phyloP scores from a whole-genome alignment of 1,139 yeast genomes.

The Yamadazyma triangularis region DNA sequence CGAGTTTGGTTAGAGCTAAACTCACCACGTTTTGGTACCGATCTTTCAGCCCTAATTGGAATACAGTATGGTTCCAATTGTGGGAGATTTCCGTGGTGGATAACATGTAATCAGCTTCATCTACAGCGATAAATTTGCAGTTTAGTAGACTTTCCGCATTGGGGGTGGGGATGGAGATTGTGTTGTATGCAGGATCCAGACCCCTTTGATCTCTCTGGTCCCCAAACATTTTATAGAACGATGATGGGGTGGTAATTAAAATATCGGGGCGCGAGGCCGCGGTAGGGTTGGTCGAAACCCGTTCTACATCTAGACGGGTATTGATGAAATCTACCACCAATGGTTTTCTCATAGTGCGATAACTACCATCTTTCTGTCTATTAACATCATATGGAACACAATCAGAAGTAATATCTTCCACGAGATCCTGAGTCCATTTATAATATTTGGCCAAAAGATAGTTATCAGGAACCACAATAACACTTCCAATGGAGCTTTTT shows the following conservation, averaged over 20 bases:
- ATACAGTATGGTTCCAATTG: conserved; percentile 1
- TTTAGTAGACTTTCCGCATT: conserved; percentile 3
- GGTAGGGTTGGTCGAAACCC: background rate
- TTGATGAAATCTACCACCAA: conserved; percentile 15
- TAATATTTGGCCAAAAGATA: conserved; percentile 18
- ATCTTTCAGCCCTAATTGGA: conserved; percentile 3
- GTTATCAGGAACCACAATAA: conserved; percentile 28
- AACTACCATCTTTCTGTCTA: background rate
- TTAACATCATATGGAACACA: conserved; percentile 18
- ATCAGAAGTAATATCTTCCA: conserved; percentile 15
- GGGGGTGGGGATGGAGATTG: too few species aligned
- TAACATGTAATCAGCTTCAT: conserved; percentile 16
- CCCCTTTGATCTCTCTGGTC: conserved; percentile 6
- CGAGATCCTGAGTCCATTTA: conserved; percentile 10
- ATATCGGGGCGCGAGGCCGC: background rate
- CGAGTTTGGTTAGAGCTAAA: conserved; percentile 13
- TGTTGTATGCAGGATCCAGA: too few species aligned
- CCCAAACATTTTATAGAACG: background rate
- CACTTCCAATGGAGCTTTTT: background rate
- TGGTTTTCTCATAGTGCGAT: conserved; percentile 15
- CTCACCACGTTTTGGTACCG: conserved; percentile 4
- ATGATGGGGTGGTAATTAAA: background rate
- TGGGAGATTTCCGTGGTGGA: conserved; percentile 2
- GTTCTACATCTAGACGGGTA: background rate
- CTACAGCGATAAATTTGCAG: conserved; percentile 12